Evolutionary conservation across 1,284 basidiomycete genomes (phyloP).

Genomic region (Marasmius fiardii): DNA sequence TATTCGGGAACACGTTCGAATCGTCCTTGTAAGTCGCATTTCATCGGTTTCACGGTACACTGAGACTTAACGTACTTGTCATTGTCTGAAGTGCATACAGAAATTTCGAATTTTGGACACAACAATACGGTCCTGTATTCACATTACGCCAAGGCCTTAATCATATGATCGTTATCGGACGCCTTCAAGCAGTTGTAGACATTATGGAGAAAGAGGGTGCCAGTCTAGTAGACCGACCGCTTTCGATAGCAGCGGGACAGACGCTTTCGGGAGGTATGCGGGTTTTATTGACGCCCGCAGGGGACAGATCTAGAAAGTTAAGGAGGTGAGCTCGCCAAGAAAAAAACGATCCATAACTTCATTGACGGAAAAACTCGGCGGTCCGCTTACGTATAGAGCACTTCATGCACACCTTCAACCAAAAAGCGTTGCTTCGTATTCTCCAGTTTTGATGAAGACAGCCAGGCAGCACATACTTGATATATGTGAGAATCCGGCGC

Average conservation of each 20-base stretch:
- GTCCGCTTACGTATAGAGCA: constrained; percentile 21
- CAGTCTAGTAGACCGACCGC: constrained; percentile 28
- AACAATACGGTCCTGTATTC: constrained; percentile 43
- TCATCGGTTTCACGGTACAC: too few species aligned
- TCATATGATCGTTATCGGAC: constrained; percentile 35
- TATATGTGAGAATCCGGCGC: constrained; percentile 31
- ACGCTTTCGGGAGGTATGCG: constrained; percentile 22
- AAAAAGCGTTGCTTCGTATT: constrained; percentile 27
- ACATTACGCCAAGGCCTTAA: constrained; percentile 36
- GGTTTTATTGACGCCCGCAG: constrained; percentile 19
- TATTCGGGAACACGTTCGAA: constrained; percentile 12
- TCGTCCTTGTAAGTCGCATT: constrained; percentile 14
- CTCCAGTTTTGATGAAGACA: constrained; percentile 29
- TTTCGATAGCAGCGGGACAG: constrained; percentile 23
- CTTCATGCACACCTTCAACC: constrained; percentile 36
- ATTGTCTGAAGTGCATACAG: constrained; percentile 34
- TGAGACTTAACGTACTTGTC: too few species aligned
- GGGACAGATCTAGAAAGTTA: constrained; percentile 26
- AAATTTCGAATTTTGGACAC: constrained; percentile 43
- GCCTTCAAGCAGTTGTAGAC: constrained; percentile 39
- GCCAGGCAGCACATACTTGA: constrained; percentile 36
- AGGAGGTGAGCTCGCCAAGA: constrained; percentile 10
- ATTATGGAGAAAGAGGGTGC: constrained; percentile 34
- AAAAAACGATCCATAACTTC: not conserved
- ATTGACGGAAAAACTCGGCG: too few species aligned